Base-by-base conservation (phyloP, 495 filamentous ascomycete species). In the Tuber indicum region DNA sequence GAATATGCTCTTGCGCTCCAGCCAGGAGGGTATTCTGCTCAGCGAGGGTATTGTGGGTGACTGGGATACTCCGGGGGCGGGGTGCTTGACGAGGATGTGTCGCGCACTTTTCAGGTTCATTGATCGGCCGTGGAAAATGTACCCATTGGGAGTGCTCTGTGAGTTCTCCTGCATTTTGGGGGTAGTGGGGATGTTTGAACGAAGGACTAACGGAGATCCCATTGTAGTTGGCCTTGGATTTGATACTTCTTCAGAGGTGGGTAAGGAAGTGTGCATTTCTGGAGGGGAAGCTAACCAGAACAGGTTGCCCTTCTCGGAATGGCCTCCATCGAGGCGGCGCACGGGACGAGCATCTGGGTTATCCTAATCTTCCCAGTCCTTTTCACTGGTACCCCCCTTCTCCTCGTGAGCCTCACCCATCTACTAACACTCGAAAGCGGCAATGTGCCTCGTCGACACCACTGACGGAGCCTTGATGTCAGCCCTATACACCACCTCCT, bases 91-190 rank as follows among this genome's bases (percentile, higher is more conserved):
- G 74, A 85, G 85, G 5, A 78, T 97, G 16, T 89, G 97, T 72
- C 89, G 91, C 78, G 90, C 87, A 73, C 86, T 94, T 84, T 97
- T 98, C 86, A 90, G 89, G 76, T 83, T 97, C 36, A 91, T 99
- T 82, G 92, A 99, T 83, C 86, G 91, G 83, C 93, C 94, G 1
- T 99, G 96, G 96, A 99, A 99, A 85, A 99, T 98, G 95, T 91
- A 97, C 83, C 93, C 94, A 8, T 86, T 98, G 6, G 95, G 95
- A 7, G 86, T 97, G 5, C 83, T 98, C 36, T 99, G 82, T 84
- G 77, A 71, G 76, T 76, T 41, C 62, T 14, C 43, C 42, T 44
- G 19, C 23, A 0, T 32, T 41, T 41, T 52, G 3, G 32, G 36
- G 41, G 36, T 36, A 6, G 6, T 36, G 44, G n/a, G 23, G 8